Evolutionary conservation across 2,329 filamentous ascomycete species (phyloP).

Genomic region (Fusarium duplospermum): DNA sequence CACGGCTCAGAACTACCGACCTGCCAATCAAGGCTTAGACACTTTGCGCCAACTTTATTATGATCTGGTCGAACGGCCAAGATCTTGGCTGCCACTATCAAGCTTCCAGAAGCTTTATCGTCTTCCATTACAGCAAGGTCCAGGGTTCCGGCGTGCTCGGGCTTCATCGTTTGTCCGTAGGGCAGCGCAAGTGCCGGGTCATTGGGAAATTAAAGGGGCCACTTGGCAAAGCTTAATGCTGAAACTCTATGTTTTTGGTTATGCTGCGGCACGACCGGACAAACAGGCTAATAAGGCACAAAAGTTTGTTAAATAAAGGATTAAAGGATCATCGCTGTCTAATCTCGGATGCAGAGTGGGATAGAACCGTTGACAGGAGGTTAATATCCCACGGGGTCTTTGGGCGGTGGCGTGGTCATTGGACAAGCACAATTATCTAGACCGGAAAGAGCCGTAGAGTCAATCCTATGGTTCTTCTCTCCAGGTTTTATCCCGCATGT

Average conservation of each 20-base stretch:
- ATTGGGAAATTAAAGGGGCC: neutral
- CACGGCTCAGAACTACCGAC: neutral
- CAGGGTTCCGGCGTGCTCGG: neutral
- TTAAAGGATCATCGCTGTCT: neutral
- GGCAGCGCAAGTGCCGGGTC: neutral
- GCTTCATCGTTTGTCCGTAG: neutral
- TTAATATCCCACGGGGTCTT: neutral
- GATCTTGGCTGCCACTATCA: neutral
- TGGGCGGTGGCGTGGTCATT: neutral
- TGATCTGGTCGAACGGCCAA: neutral
- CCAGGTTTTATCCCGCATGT: neutral
- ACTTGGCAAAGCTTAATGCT: neutral
- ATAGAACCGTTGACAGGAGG: neutral
- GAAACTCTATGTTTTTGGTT: neutral
- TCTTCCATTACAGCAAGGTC: neutral
- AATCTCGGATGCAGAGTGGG: neutral
- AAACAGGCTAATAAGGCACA: neutral
- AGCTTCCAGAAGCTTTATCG: neutral
- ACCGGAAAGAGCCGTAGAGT: neutral
- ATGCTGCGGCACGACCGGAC: neutral
- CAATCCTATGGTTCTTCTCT: neutral
- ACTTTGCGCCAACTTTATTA: neutral
- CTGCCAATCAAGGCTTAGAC: neutral
- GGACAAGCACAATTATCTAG: too few species aligned
- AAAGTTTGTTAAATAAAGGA: neutral